Evolutionary conservation across 1,284 basidiomycete species (phyloP).

Genomic region (Fomitopsis betulina): DNA sequence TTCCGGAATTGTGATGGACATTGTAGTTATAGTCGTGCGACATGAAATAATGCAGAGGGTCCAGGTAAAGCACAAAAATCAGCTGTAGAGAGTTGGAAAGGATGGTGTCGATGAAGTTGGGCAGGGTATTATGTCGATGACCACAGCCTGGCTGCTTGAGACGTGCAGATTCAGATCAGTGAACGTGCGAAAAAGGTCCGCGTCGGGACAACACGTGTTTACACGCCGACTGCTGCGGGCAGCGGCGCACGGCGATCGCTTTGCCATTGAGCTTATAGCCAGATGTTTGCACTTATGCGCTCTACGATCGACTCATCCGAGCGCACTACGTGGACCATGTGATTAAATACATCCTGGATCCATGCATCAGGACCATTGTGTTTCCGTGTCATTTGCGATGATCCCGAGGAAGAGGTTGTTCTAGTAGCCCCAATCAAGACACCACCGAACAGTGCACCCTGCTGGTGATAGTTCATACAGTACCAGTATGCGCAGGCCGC

Average conservation of each 20-base stretch:
- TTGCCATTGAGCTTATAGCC: too few species aligned
- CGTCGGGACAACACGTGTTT: neutral
- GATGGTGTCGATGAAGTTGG: neutral
- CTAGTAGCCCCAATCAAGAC: too few species aligned
- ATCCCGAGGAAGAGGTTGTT: neutral
- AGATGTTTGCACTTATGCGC: too few species aligned
- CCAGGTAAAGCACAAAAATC: neutral
- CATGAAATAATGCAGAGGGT: neutral
- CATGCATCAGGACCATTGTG: neutral
- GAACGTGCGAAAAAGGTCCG: neutral
- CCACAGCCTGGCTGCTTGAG: neutral
- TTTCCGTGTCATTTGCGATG: neutral
- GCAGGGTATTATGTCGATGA: neutral
- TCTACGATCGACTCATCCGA: too few species aligned
- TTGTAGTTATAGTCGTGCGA: neutral
- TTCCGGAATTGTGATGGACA: conserved; percentile 5
- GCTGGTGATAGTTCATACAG: too few species aligned
- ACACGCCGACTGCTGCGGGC: neutral
- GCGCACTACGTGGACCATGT: too few species aligned
- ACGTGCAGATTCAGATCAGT: neutral
- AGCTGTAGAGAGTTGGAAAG: neutral
- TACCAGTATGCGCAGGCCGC: too few species aligned
- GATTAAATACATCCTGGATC: too few species aligned
- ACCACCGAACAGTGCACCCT: too few species aligned
- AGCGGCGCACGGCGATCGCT: neutral